Conservation (phyloP, 2,329 filamentous ascomycete genomes). For the Coniochaeta prunicola region DNA sequence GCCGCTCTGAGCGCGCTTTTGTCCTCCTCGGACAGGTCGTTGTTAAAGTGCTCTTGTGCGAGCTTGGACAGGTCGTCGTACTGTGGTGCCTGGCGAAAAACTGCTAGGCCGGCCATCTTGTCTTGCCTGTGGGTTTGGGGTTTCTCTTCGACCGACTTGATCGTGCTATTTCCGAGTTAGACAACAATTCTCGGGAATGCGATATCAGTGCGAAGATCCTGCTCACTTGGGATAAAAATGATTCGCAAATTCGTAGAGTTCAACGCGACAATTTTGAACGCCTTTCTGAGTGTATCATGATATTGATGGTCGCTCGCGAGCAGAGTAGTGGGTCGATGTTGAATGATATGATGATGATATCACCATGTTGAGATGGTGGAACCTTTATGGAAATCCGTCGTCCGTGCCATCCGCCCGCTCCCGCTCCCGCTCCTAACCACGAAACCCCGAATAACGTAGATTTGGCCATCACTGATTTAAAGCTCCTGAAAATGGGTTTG, state of each 20-base stretch:
- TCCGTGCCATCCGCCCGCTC: background rate
- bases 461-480: no score
- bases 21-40: conserved; percentile 47
- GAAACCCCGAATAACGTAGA: no score
- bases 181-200: background rate
- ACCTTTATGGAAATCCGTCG: background rate
- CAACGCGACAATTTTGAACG: background rate
- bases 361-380: background rate
- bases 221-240: background rate
- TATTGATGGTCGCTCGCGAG: background rate
- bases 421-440: no score
- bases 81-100: conserved; percentile 23
- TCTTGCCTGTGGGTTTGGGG: background rate
- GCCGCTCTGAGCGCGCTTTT: conserved; percentile 50
- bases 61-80: conserved; percentile 44
- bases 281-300: background rate
- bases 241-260: background rate
- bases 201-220: background rate
- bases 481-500: no score
- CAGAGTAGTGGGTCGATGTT: background rate
- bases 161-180: background rate
- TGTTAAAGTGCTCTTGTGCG: conserved; percentile 50
- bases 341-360: background rate
- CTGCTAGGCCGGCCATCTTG: conserved; percentile 11
- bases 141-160: background rate